Evolutionary conservation across 2,329 filamentous ascomycete genomes (phyloP), one percentile per base, ranked within the genome.

Genomic region (Colletotrichum orbiculare): DNA sequence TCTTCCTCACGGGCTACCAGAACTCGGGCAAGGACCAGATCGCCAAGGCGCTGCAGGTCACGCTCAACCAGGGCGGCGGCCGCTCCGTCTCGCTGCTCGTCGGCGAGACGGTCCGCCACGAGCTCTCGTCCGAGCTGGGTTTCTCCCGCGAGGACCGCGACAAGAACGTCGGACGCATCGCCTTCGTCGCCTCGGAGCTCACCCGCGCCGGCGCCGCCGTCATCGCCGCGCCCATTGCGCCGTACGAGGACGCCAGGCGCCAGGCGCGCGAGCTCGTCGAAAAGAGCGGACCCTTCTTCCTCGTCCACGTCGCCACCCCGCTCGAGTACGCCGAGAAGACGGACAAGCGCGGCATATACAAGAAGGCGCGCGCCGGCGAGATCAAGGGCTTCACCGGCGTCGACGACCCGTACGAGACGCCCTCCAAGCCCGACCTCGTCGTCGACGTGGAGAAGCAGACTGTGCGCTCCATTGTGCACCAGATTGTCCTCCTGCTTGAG

Each of bases 331-430:
- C 90, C 76, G 96, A 99, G 87, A 93, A 92, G 88, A 97, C 93
- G 37, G 96, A 99, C 81, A 94, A 93, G 84, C 87, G 91, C 67
- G 96, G 96, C 66, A 90, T 97, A 75, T 99, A 98, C 81, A 86
- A 86, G 70, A 87, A 88, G 77, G 96, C 96, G 45, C 88, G 96
- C 68, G 86, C 85, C 17, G 96, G 96, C 64, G 92, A 97, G 83
- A 96, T 99, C 81, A 96, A 94, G 88, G 94, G 94, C 69, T 99
- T 99, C 87, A 99, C 96, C 8, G 96, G 96, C 73, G 94, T 99
- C 62, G 95, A 98, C 76, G 95, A 98, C 82, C 94, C 96, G 53
- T 99, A 99, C 76, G 96, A 99, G 89, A 76, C 79, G 25, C 96
- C 96, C 9, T 73, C 81, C 70, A 94, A 95, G 81, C 87, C 94